A percentile compares a stretch with the other conserved stretches of the same genome.
These are phyloP conservation scores for Starmerella bombicola DNA, from an alignment of 805 yeast genomes.

Conservation along the genomic window DNA sequence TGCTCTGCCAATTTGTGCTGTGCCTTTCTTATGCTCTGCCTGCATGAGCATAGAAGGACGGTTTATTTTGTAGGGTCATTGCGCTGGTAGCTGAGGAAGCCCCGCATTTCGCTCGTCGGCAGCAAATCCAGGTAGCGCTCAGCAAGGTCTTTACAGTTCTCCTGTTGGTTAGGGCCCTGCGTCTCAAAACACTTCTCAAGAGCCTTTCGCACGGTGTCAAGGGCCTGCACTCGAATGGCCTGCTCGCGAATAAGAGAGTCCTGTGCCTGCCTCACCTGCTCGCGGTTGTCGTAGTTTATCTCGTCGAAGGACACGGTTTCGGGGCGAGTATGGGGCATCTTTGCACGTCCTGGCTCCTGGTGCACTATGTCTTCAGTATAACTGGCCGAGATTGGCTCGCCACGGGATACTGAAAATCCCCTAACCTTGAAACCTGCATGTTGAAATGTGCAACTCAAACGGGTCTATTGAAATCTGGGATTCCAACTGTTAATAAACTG, in stretches of 20 bases:
- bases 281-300: constrained; percentile 57
- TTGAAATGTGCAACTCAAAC: too few species aligned
- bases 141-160: constrained; percentile 69
- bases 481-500: too few species aligned
- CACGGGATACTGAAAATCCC: background rate
- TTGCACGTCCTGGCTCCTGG: background rate
- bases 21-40: too few species aligned
- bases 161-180: constrained; percentile 55
- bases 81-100: constrained; percentile 76
- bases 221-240: constrained; percentile 55
- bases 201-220: constrained; percentile 60
- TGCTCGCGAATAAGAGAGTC: constrained; percentile 67
- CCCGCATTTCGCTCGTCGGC: constrained; percentile 54
- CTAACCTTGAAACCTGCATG: too few species aligned
- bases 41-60: too few species aligned
- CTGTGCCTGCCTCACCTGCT: constrained; percentile 59
- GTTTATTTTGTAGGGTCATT: constrained; percentile 65
- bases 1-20: too few species aligned
- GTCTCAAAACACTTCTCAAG: constrained; percentile 55
- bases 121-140: constrained; percentile 58
- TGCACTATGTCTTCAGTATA: background rate
- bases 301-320: constrained; percentile 74
- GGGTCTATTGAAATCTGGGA: too few species aligned
- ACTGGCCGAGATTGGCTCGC: constrained; percentile 1
- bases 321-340: constrained; percentile 33